Evolutionary conservation across 495 filamentous ascomycete genomes (phyloP), one percentile per base, ranked within the genome.

Genomic region (Annulohypoxylon maeteangense): DNA sequence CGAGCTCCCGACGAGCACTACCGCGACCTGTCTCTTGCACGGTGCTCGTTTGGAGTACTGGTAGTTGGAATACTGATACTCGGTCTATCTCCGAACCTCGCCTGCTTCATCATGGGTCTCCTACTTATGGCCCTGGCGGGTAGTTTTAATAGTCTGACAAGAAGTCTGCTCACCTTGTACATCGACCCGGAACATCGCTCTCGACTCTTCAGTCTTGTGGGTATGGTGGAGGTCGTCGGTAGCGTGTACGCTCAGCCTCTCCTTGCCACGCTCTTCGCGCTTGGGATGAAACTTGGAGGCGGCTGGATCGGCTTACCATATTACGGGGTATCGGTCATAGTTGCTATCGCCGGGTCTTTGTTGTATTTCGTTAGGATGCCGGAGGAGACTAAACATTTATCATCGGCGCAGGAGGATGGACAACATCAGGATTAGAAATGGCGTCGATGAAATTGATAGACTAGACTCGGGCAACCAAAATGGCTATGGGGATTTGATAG

Each of bases 181-280:
- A 84, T 90, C 3, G 78, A 85, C 18, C 78, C 81, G 1, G 81
- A 88, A 32, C 83, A 89, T 63, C 84, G 88, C 0, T 87, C 87
- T 12, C 81, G 85, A 1, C 75, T 90, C 4, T 91, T 87, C 67
- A 86, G 85, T 22, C 79, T 87, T 14, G 85, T 89, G 57, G 82
- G 84, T 29, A 82, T 90, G 20, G 76, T 87, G 7, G 87, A 90
- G 67, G 81, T 83, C 0, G 42, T 88, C 10, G 87, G 87, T 6
- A 81, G 79, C 55, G 80, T 90, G 22, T 78, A 86, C 27, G 84
- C 86, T 5, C 85, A 86, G 31, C 78, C 88, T 7, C 44, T 72
- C 14, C 62, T 82, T 2, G 76, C 76, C 0, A 67, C 36, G 1
- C 71, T 79, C 12, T 80, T 78, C 58, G 48, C 75, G 0, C 18